A percentile compares a stretch with the other conserved stretches of the same genome.
These are phyloP conservation scores for Yarrowia sp. DNA, from an alignment of 805 yeast species.

Conservation along the genomic window DNA sequence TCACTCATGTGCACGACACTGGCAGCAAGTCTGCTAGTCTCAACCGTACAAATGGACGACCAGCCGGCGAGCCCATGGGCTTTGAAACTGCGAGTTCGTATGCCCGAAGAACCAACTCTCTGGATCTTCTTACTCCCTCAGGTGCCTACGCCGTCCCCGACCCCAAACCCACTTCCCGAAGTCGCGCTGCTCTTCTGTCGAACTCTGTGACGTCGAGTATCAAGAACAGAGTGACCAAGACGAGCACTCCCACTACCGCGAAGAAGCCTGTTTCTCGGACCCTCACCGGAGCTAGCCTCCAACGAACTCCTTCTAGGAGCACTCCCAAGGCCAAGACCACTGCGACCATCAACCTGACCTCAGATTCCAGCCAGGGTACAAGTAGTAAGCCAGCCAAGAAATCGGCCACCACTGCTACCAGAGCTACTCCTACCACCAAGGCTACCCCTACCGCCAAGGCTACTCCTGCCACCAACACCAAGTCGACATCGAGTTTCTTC, in stretches of 20 bases:
- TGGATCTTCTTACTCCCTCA: neutral
- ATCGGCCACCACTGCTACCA: neutral
- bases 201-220: neutral
- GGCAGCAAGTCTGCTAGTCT: neutral
- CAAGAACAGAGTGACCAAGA: neutral
- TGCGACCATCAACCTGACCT: neutral
- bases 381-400: neutral
- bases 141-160: neutral
- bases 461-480: neutral
- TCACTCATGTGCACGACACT: constrained; percentile 4
- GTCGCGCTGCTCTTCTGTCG: neutral
- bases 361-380: neutral
- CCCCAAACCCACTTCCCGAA: constrained; percentile 8
- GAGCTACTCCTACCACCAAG: neutral
- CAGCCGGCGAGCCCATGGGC: neutral
- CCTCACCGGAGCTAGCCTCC: neutral
- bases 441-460: neutral
- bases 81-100: neutral
- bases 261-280: neutral
- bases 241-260: neutral
- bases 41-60: neutral
- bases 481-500: neutral
- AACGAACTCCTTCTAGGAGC: neutral
- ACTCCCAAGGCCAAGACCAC: neutral
- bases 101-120: constrained; percentile 2